Conservation (phyloP, 495 filamentous ascomycete species). For the Symbiotaphrina buchneri region DNA sequence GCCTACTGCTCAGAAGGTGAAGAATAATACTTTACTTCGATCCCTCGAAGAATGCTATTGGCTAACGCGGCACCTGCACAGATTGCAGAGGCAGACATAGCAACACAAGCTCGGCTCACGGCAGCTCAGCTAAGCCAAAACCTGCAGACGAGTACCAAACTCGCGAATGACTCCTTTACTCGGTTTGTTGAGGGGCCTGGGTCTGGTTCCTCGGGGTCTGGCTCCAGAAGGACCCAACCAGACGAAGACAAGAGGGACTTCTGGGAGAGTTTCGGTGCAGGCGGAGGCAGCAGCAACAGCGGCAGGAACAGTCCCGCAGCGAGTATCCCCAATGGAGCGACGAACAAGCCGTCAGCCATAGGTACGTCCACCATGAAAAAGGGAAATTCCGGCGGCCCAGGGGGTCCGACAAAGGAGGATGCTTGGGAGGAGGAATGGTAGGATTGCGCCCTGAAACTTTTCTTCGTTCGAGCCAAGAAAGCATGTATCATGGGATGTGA, state of each 20-base stretch:
- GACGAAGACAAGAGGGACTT: slow-evolving; percentile 62
- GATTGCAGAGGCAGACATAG: slow-evolving; percentile 74
- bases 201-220: slow-evolving; percentile 10
- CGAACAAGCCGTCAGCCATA: slow-evolving; percentile 13
- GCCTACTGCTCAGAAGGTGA: slow-evolving; percentile 73
- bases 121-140: slow-evolving; percentile 42
- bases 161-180: slow-evolving; percentile 52
- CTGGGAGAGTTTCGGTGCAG: slow-evolving; percentile 55
- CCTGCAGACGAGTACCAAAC: slow-evolving; percentile 40
- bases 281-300: neutral
- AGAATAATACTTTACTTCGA: slow-evolving; percentile 6
- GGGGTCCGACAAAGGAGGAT: slow-evolving; percentile 1
- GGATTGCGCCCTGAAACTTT: no score
- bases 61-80: slow-evolving; percentile 10
- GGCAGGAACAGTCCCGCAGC: neutral
- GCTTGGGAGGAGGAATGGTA: slow-evolving; percentile 3
- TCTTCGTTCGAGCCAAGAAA: no score
- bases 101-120: slow-evolving; percentile 52
- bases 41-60: neutral
- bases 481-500: neutral
- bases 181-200: slow-evolving; percentile 69
- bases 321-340: neutral
- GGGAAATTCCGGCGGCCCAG: neutral
- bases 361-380: slow-evolving; percentile 18
- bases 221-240: neutral